Evolutionary conservation across 2,329 filamentous ascomycete genomes (phyloP).

Genomic region (Bipolaris zeicola): DNA sequence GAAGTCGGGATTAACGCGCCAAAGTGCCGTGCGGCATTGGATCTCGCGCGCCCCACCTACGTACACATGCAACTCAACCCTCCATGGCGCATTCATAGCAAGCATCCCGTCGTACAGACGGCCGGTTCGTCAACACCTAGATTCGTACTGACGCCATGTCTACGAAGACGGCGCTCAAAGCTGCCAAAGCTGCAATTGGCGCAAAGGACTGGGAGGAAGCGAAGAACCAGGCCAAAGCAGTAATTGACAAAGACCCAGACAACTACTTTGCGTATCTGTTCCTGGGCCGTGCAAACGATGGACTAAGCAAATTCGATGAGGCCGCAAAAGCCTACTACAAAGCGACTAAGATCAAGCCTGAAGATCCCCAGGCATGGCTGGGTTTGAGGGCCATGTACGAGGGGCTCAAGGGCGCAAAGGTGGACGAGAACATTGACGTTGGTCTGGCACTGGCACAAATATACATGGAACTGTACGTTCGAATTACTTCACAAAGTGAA

Average conservation of each 20-base stretch:
- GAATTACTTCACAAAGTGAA: background rate
- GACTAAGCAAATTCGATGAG: constrained; percentile 70
- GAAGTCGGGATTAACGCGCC: constrained; percentile 23
- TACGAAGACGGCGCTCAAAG: constrained; percentile 76
- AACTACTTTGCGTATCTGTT: constrained; percentile 92
- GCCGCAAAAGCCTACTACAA: constrained; percentile 77
- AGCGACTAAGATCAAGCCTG: constrained; percentile 72
- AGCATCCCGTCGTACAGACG: constrained; percentile 18
- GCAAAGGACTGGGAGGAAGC: constrained; percentile 80
- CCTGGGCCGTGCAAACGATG: constrained; percentile 82
- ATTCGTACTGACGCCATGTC: constrained; percentile 31
- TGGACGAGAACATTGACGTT: constrained; percentile 76
- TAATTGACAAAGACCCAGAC: constrained; percentile 73
- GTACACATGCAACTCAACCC: constrained; percentile 7
- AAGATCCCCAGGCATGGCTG: constrained; percentile 87
- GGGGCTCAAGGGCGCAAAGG: constrained; percentile 69
- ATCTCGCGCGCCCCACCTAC: constrained; percentile 19
- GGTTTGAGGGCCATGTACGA: constrained; percentile 87
- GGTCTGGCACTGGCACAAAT: constrained; percentile 76
- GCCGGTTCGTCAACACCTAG: background rate
- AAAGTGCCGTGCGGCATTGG: constrained; percentile 34
- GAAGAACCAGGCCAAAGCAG: constrained; percentile 68
- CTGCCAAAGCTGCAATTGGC: constrained; percentile 77
- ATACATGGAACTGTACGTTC: constrained; percentile 58
- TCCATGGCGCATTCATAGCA: constrained; percentile 32